phyloP scores from a whole-genome alignment of 1,139 yeast species.

The Cylindricascospora bacillispora region DNA sequence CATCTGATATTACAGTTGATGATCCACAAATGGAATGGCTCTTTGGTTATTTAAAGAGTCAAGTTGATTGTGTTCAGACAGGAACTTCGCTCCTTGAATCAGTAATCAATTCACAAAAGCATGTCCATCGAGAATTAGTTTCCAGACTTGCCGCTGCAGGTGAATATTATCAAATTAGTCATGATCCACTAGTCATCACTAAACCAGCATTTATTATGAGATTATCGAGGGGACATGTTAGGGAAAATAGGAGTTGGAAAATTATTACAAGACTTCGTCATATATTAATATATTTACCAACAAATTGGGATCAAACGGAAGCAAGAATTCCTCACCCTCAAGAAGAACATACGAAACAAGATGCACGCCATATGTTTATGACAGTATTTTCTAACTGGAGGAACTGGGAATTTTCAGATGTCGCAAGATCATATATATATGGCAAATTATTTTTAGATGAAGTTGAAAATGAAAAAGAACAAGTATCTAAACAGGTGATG shows the following conservation, averaged over 20 bases:
- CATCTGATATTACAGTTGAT: conserved; percentile 27
- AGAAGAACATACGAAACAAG: conserved; percentile 31
- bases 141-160: conserved; percentile 51
- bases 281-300: conserved; percentile 49
- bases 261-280: conserved; percentile 68
- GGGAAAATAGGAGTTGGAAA: conserved; percentile 83
- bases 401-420: conserved; percentile 68
- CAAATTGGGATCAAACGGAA: conserved; percentile 32
- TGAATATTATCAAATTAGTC: conserved; percentile 44
- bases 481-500: conserved; percentile 15
- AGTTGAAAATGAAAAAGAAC: conserved; percentile 7
- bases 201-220: conserved; percentile 76
- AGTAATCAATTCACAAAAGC: conserved; percentile 9
- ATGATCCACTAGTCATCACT: conserved; percentile 83
- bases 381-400: conserved; percentile 70
- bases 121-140: no score
- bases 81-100: not conserved
- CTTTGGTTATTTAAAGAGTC: conserved; percentile 20
- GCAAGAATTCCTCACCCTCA: conserved; percentile 11
- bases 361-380: conserved; percentile 44
- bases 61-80: conserved; percentile 6
- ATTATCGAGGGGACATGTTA: conserved; percentile 55
- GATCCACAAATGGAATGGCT: conserved; percentile 32
- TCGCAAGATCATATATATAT: conserved; percentile 45
- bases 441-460: conserved; percentile 18